phyloP scores from a whole-genome alignment of 1,139 yeast genomes.

The Groenewaldozyma sp. region DNA sequence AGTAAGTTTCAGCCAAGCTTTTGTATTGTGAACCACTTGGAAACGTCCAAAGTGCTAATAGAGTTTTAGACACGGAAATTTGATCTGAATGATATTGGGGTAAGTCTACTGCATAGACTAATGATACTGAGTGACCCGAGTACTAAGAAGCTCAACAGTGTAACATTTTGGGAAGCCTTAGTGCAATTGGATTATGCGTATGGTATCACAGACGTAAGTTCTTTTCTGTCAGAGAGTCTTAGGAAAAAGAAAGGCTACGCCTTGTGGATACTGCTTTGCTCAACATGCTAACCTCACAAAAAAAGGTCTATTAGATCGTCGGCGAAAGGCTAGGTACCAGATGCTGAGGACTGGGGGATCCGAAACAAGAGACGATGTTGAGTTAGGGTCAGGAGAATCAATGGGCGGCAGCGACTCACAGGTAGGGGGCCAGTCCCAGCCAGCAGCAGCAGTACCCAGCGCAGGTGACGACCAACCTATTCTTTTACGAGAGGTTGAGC shows the following conservation, averaged over 20 bases:
- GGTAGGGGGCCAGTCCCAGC: not conserved
- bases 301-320: constrained; percentile 22
- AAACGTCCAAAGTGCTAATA: not conserved
- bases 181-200: constrained; percentile 26
- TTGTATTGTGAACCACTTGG: not conserved
- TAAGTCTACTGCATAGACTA: constrained; percentile 7
- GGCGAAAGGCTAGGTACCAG: constrained; percentile 25
- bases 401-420: constrained; percentile 11
- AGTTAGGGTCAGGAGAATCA: not conserved
- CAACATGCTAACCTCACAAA: too few relatives aligned
- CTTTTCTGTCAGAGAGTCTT: too few relatives aligned
- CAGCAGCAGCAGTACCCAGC: not conserved
- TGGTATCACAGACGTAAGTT: constrained; percentile 31
- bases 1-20: constrained; percentile 9
- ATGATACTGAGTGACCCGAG: too few relatives aligned
- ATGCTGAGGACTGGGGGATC: constrained; percentile 18
- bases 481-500: constrained; percentile 15
- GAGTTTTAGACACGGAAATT: constrained; percentile 14
- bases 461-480: constrained; percentile 7
- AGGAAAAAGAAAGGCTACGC: too few relatives aligned
- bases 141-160: too few relatives aligned
- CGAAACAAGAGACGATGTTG: too few relatives aligned
- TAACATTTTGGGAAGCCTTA: constrained; percentile 29
- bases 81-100: constrained; percentile 30
- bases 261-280: too few relatives aligned